Base-by-base conservation (phyloP, 805 yeast genomes). In the Wickerhamiella lipophila region DNA sequence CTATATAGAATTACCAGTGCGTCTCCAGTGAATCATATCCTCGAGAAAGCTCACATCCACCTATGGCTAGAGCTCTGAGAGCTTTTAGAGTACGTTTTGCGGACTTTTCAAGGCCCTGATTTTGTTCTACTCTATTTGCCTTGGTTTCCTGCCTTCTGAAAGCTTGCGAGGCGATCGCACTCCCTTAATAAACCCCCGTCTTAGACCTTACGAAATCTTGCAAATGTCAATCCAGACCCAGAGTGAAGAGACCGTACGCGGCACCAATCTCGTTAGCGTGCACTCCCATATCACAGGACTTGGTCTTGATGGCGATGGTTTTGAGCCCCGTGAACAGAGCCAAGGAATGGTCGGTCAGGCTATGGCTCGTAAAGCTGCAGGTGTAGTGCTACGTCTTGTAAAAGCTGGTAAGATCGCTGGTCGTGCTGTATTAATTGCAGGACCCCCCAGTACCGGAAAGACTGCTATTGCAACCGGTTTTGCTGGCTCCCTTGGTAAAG, bases 261-360 rank as follows among this genome's bases (percentile, higher is more conserved):
- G 79, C n/a, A 72, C 84, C 50, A 81, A 88, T 46, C 73, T 87
- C 57, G 81, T 87, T 50, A 95, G 97, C 1, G 95, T 97, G n/a
- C 99, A 92, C 66, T 87, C 96, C 5, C 99, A 92, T 67, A 92
- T 92, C 63, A 75, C 92, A 21, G 98, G 98, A 0, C 74, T 92
- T 26, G 99, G 99, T n/a, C 75, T 92, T 47, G 97, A 89, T 65
- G 58, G 60, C 35, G 96, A 87, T 55, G 77, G 79, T 59, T 73
- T 94, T 56, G 80, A 77, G 59, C 97, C 97, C 38, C 76, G 83
- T 49, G 83, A 76, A 46, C 72, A 81, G 34, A 72, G 79, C 40
- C 95, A 92, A 63, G 99, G 99, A 15, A 87, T 92, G 94, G 97
- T 92, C 44, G 99, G 98, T 27, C 99, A 92, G 70, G 63, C 78